Conservation (phyloP, 176 grass and related monocot species). For the Oryza punctata region DNA sequence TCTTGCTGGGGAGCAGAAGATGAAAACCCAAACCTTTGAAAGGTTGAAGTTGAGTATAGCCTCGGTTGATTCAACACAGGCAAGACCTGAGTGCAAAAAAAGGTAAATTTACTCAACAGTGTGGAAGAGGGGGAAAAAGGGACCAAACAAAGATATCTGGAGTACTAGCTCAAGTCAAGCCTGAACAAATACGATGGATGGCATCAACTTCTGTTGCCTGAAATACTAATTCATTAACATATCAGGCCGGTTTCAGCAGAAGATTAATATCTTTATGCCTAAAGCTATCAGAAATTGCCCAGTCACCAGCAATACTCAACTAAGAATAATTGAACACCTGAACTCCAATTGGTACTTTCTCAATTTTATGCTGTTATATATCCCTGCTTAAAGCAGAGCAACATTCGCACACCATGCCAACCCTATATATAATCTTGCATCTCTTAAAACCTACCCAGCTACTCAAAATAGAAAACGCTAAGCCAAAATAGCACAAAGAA, state of each 20-base stretch:
- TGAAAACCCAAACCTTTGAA: conserved; percentile 52
- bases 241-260: too few species aligned
- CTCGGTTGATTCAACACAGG: background rate
- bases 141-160: background rate
- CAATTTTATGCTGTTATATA: background rate
- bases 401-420: background rate
- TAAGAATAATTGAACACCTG: background rate
- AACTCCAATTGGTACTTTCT: background rate
- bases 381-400: background rate
- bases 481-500: background rate
- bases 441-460: background rate
- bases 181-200: background rate
- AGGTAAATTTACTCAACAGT: background rate
- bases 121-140: background rate
- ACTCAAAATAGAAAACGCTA: background rate
- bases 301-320: background rate
- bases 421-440: background rate
- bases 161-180: background rate
- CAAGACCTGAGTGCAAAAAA: conserved; percentile 21
- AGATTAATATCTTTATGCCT: too few species aligned
- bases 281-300: background rate
- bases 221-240: background rate
- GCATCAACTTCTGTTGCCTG: background rate
- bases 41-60: conserved; percentile 24
- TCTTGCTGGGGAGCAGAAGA: conserved; percentile 41